phyloP scores from a whole-genome alignment of 2,329 filamentous ascomycete genomes.

The Ascochyta pisi region DNA sequence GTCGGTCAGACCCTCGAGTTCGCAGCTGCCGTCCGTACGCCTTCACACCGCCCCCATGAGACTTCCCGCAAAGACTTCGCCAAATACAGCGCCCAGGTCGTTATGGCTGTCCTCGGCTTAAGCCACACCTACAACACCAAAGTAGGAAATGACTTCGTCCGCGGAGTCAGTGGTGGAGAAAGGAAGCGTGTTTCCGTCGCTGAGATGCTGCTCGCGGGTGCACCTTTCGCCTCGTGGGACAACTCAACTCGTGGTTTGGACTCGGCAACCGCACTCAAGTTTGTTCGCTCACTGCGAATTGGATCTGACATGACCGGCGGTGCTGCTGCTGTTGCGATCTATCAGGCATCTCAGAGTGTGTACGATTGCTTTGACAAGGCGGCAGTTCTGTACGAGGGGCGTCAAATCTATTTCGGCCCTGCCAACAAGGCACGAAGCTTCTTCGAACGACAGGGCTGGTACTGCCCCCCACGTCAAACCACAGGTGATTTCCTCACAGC shows the following conservation, averaged over 20 bases:
- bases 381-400: conserved; percentile 76
- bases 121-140: conserved; percentile 63
- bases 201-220: conserved; percentile 55
- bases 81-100: conserved; percentile 56
- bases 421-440: conserved; percentile 65
- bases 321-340: conserved; percentile 65
- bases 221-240: conserved; percentile 54
- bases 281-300: conserved; percentile 58
- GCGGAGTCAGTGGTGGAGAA: conserved; percentile 68
- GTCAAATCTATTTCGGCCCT: conserved; percentile 78
- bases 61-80: conserved; percentile 54
- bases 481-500: conserved; percentile 79
- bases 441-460: conserved; percentile 73
- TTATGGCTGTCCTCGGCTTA: conserved; percentile 62
- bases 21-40: conserved; percentile 61
- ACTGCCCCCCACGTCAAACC: conserved; percentile 71
- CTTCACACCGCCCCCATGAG: conserved; percentile 49
- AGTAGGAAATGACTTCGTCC: conserved; percentile 65
- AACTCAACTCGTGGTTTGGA: conserved; percentile 53
- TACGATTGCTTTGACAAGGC: conserved; percentile 76
- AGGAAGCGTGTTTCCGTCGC: conserved; percentile 68
- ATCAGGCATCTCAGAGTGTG: conserved; percentile 58
- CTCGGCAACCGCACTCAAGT: conserved; percentile 63
- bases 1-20: conserved; percentile 65
- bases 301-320: conserved; percentile 58